Base-by-base conservation (phyloP, 768 basidiomycete species). In the Leccinum rimulosum region DNA sequence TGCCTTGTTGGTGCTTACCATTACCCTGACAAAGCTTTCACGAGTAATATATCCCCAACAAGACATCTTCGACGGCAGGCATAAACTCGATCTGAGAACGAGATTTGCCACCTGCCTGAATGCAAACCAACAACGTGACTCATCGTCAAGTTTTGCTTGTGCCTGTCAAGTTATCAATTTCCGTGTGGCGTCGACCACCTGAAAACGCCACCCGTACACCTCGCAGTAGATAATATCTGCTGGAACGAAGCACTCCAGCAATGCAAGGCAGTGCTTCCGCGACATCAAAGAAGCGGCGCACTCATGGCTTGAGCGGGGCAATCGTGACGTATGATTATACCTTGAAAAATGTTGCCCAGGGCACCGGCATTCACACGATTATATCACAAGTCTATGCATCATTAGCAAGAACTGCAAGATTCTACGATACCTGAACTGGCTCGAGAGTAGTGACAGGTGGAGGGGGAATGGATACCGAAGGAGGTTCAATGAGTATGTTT, bases 401-500 rank as follows among this genome's bases (percentile, higher is more conserved):
- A 54, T 43, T 19, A n/a, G 31, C 30, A 48, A 31, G 28, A 33
- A 22, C 33, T 9, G 22, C 27, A n/a, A 11, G 38, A 30, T 19
- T 1, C 55, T 66, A 71, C 30, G 47, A 56, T n/a, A 11, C 50
- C 47, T 56, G 59, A 15, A n/a, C 28, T 47, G 54, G 25, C 15
- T 67, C 65, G 49, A 59, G 51, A 36, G 38, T 55, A 60, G 28
- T 43, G n/a, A 68, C 56, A 31, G 63, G 65, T 27, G 54, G 49
- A 33, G 67, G 57, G 22, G 35, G 50, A 14, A 60, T 45, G 14
- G 60, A 54, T 15, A 35, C 55, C 4, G 59, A 56, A 28, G 56
- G 38, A 10, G 82, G 81, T 54, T 80, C 74, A 2, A 91, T 66
- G 47, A 91, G 64, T 45, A 90, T 70, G 60, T 79, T 87, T 17